Base-by-base conservation (phyloP, 306 rosid genomes). In the Arachis stenosperma region DNA sequence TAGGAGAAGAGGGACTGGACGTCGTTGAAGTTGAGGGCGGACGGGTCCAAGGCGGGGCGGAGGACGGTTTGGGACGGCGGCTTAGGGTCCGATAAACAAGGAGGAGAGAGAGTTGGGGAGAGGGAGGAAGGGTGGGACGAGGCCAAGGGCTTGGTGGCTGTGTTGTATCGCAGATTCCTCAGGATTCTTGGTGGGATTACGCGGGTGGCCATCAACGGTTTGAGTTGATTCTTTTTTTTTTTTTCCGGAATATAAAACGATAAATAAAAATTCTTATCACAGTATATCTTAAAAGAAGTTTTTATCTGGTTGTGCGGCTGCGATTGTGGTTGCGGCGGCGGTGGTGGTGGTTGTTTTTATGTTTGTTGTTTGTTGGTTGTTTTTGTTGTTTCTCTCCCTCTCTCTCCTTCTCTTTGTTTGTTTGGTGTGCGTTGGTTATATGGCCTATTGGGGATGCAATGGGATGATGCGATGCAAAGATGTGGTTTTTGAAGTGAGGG, bases 201-300 rank as follows among this genome's bases (percentile, higher is more conserved):
- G 37, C 88, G 79, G 43, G 88, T 84, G 88, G 88, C 88, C 88
- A 84, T 84, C 62, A 75, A 78, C 77, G 81, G 44, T n/a, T 2
- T 51, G 56, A 12, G 2, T 12, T 41, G 58, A 1, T 1, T 9
- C 1, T 22, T 22, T 22, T 22, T 22, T 22, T 17, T 22, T 22
- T 22, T 22, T 22, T 22, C 1, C 1, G 27, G 27, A 22, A 22
- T 22, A 22, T 22, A 22, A 22, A 22, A 22, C 27, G 27, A 22
- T 22, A 22, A 22, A 22, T 22, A 22, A 22, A 22, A 22, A 22
- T 22, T 22, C 27, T 22, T 22, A 22, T 22, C 27, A 22, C 27
- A 1, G 27, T 22, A 22, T 22, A 22, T 22, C 27, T 22, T 22
- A 22, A 22, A 22, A 22, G 27, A 22, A 22, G 1, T 22, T 22